A percentile compares a stretch with the other conserved stretches of the same genome.
These are phyloP conservation scores for Dryadomyces quercivorus DNA, from an alignment of 2,329 filamentous ascomycete species.

Conservation along the genomic window DNA sequence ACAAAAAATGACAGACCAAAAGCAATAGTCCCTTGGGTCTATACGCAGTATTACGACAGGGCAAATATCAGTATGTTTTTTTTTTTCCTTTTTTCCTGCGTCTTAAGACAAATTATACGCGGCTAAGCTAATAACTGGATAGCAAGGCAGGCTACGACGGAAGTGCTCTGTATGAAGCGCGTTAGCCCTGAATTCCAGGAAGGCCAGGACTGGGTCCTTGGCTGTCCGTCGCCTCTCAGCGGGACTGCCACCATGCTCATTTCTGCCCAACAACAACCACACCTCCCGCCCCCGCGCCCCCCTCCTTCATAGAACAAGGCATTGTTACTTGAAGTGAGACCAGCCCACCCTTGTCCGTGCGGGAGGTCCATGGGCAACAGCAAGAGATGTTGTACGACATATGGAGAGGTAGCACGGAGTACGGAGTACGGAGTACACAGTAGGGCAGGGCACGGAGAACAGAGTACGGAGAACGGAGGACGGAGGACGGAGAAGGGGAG, in stretches of 20 bases:
- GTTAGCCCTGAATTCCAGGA: background rate
- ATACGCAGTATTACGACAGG: background rate
- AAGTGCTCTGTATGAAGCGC: background rate
- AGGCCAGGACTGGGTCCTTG: background rate
- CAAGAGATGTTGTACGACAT: too few relatives aligned
- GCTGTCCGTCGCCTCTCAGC: background rate
- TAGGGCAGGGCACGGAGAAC: too few relatives aligned
- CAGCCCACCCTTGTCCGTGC: too few relatives aligned
- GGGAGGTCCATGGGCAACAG: too few relatives aligned
- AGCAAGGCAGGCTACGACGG: background rate
- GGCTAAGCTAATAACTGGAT: background rate
- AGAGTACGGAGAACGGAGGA: too few relatives aligned
- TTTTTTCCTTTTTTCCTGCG: background rate
- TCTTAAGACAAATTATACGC: background rate
- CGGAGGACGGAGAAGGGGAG: too few relatives aligned
- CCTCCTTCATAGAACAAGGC: background rate
- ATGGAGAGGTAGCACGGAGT: too few relatives aligned
- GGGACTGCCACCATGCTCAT: constrained; percentile 1
- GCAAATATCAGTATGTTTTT: background rate
- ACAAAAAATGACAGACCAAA: background rate
- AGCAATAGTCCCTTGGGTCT: background rate
- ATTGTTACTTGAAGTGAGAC: background rate
- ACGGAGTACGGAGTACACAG: too few relatives aligned
- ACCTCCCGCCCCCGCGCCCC: background rate
- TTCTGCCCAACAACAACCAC: background rate